phyloP scores from a whole-genome alignment of 352 stramenopile species.

The Pythium brassicae region DNA sequence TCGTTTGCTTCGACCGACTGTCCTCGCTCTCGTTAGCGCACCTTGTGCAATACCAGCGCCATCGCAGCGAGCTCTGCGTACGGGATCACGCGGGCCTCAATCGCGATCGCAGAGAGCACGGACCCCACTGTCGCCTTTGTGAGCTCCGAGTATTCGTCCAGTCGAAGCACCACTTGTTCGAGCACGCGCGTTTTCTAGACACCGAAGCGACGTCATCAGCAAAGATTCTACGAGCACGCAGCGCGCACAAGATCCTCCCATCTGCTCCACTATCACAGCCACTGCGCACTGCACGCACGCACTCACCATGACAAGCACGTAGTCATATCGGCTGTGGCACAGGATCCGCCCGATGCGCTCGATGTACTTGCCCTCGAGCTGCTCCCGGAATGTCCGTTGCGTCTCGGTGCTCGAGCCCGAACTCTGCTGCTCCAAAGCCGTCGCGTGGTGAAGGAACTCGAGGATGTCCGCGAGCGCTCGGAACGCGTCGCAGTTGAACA shows the following conservation, averaged over 20 bases:
- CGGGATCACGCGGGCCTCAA: conserved; percentile 56
- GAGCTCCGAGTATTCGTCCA: conserved; percentile 43
- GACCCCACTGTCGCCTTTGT: conserved; percentile 47
- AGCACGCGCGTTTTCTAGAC: conserved; percentile 38
- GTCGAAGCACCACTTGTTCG: conserved; percentile 25
- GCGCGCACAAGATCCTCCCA: conserved; percentile 1
- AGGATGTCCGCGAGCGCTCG: conserved; percentile 38
- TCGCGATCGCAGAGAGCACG: conserved; percentile 48
- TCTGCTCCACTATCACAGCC: too few relatives aligned
- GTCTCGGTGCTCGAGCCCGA: background rate
- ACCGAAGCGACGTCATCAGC: background rate
- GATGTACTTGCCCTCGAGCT: conserved; percentile 43
- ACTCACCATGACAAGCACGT: conserved; percentile 50
- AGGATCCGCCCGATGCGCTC: conserved; percentile 48
- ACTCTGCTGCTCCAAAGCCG: conserved; percentile 4
- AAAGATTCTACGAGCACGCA: background rate
- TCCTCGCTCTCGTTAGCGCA: conserved; percentile 1
- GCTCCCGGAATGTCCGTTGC: conserved; percentile 6
- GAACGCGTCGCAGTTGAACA: conserved; percentile 53
- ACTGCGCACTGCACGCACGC: background rate
- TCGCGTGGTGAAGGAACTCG: conserved; percentile 26
- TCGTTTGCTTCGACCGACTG: too few relatives aligned
- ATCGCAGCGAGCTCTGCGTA: conserved; percentile 40
- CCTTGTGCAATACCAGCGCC: conserved; percentile 25
- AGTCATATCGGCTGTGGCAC: conserved; percentile 37